Base-by-base conservation (phyloP, 2,329 filamentous ascomycete genomes). In the Daldinia eschscholtzii region DNA sequence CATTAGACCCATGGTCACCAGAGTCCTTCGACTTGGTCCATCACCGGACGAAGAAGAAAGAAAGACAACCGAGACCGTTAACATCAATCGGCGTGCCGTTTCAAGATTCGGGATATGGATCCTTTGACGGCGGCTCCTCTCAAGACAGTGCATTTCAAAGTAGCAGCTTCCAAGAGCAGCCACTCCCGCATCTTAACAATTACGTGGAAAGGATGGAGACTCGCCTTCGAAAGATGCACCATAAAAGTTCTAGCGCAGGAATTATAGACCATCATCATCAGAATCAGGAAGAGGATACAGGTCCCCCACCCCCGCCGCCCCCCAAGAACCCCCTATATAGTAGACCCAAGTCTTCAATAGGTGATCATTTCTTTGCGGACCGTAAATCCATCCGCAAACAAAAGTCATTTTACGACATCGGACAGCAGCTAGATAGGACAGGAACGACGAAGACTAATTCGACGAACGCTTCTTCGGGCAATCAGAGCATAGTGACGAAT, bases 141-240 rank as follows among this genome's bases (percentile, higher is more conserved):
- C 84, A 85, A 52, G 82, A 84, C 13, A 79, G 80, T 4, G 82
- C 82, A 2, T 78, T 82, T 55, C 81, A 83, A 33, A 77, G 77
- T 12, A 78, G 77, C 12, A 78, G 83, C 6, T 76, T 79, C 7
- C 78, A 79, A 55, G 86, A 85, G 39, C 81, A 86, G 44, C 84
- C 88, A 1, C 87, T 89, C 2, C 91, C 92, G 18, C 89, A 94
- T 74, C 83, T 97, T 10, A 92, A 89, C 76, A 94, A 92, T 75
- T 98, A 98, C 75, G 93, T 97, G 4, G 89, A 96, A 75, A 88
- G 94, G 56, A 98, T 98, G 94, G 95, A 98, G 78, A 92, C 88
- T 71, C 89, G 93, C 39, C 81, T 98, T 44, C 87, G 89, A 56
- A 88, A 88, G 69, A 88, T 93, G 84, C 91, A 94, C 60, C 86